Evolutionary conservation across 371 early-diverging fungal species (phyloP).

Genomic region (Rhizopus stolonifer): DNA sequence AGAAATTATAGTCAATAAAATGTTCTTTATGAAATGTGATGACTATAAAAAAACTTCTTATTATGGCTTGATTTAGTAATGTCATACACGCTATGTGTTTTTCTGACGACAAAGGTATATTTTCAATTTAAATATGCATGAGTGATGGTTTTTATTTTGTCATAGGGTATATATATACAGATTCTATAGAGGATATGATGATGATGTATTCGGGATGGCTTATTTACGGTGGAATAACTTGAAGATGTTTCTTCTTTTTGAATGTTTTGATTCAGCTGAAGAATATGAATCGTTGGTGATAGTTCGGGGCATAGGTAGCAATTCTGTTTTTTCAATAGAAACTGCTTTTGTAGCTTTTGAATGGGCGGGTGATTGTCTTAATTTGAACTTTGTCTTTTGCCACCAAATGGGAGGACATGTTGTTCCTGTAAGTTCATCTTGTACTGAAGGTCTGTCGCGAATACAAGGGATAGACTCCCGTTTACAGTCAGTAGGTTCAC

Average conservation of each 20-base stretch:
- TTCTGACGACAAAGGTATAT: too few species aligned
- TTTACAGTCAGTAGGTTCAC: too few species aligned
- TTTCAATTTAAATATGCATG: too few species aligned
- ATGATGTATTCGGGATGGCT: too few species aligned
- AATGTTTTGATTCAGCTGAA: neutral
- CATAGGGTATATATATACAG: too few species aligned
- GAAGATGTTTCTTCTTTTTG: neutral
- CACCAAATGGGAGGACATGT: slow-evolving; percentile 34
- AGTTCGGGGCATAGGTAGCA: neutral
- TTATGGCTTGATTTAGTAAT: too few species aligned
- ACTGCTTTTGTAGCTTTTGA: slow-evolving; percentile 3
- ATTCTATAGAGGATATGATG: too few species aligned
- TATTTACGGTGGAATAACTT: neutral
- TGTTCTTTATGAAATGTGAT: too few species aligned
- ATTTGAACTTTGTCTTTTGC: slow-evolving; percentile 26
- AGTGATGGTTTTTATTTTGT: too few species aligned
- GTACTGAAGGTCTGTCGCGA: slow-evolving; percentile 11
- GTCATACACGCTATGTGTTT: too few species aligned
- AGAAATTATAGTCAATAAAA: too few species aligned
- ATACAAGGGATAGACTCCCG: neutral
- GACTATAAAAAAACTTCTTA: too few species aligned
- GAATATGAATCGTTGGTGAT: neutral
- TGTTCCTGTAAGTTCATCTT: slow-evolving; percentile 25
- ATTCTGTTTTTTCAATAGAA: neutral
- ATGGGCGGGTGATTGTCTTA: slow-evolving; percentile 19